Evolutionary conservation across 768 basidiomycete species (phyloP), one percentile per base, ranked within the genome.

Genomic region (Mycena sanguinolenta): DNA sequence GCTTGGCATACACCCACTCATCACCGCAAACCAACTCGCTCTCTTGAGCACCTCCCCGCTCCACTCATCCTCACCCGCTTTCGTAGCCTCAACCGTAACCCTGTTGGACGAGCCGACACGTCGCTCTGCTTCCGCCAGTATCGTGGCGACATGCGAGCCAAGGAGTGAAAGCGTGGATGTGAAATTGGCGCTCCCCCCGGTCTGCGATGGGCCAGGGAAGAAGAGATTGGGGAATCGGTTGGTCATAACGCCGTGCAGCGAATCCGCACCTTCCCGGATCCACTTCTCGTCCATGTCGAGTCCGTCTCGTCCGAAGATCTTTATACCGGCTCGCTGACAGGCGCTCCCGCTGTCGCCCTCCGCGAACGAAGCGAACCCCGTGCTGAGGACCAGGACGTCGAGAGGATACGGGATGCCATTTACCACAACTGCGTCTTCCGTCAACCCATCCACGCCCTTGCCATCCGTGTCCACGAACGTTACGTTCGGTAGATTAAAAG

Each of bases 381-480:
- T 73, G n/a, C 57, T 44, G 34, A 73, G 67, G 2, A 73, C 52
- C 9, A 73, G 64, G 3, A 73, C 49, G n/a, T 73, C 72, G 34
- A 73, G 14, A 0, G 72, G 67, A 54, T 68, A 68, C 36, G 16
- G 6, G 32, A 14, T 34, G 21, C 68, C 74, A 32, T 66, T 62
- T 13, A 58, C 71, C 10, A 70, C 62, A 9, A 70, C 19, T 0
- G 60, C 74, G 9, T 53, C 21, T 0, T 32, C 32, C 2, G 68
- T 67, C 28, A 69, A 17, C 2, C 42, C 14, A 0, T 73, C 72
- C 4, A 73, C 58, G 12, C 74, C 74, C 38, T 42, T 55, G 21
- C 74, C 74, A 36, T 73, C 72, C 3, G 72, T 75, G 63, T 75
- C 74, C 34, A 75, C 74, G 4, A 75, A 50, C n/a, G 39, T 66